phyloP scores from a whole-genome alignment of 129 eudicot genomes.

The Flaveria robusta region DNA sequence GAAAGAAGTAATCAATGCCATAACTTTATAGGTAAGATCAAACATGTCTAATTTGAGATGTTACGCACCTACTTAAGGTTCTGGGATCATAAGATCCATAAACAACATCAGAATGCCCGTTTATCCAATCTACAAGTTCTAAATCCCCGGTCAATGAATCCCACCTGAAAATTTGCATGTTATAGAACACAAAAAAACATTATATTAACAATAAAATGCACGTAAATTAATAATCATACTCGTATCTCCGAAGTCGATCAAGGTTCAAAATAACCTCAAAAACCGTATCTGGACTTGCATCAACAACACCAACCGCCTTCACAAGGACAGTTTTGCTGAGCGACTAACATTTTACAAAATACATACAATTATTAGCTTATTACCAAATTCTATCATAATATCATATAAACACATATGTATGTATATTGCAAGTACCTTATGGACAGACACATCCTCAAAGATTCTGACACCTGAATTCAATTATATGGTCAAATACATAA shows the following conservation, averaged over 20 bases:
- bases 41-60: background rate
- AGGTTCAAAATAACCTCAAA: conserved; percentile 82
- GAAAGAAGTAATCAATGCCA: conserved; percentile 6
- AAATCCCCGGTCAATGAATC: conserved; percentile 81
- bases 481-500: conserved; percentile 16
- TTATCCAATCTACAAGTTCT: conserved; percentile 73
- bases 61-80: conserved; percentile 59
- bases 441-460: conserved; percentile 75
- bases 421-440: conserved; percentile 53
- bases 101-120: conserved; percentile 83
- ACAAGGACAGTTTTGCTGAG: conserved; percentile 78
- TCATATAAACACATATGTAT: background rate
- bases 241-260: conserved; percentile 77
- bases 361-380: background rate
- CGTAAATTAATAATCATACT: conserved; percentile 51
- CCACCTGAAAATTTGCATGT: conserved; percentile 66
- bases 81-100: conserved; percentile 77
- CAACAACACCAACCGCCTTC: conserved; percentile 90
- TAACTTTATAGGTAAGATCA: background rate
- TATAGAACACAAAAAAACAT: conserved; percentile 21
- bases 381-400: background rate
- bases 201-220: conserved; percentile 14
- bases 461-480: conserved; percentile 80
- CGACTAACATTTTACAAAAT: conserved; percentile 38
- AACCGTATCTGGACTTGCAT: conserved; percentile 81